Conservation (phyloP, 1,284 basidiomycete genomes). For the Macrocystidia cucumis region DNA sequence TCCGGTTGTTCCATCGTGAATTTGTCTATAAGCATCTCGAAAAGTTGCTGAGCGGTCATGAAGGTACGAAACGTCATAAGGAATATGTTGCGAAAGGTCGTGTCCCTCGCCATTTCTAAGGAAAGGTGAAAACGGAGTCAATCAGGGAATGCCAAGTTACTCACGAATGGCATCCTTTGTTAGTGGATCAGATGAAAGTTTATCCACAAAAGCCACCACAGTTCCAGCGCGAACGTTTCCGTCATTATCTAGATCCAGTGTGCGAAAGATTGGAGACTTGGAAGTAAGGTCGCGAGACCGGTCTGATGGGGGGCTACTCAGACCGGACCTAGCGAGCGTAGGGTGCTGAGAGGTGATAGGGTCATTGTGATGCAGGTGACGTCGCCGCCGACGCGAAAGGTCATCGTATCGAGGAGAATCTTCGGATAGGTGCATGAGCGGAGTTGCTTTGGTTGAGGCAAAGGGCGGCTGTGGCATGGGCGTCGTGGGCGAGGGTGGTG, state of each 20-base stretch:
- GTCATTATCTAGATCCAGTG: slow-evolving; percentile 48
- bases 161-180: slow-evolving; percentile 31
- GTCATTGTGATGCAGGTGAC: too few relatives aligned
- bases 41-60: slow-evolving; percentile 57
- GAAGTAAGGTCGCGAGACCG: too few relatives aligned
- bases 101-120: slow-evolving; percentile 36
- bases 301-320: too few relatives aligned
- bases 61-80: slow-evolving; percentile 78
- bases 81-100: slow-evolving; percentile 57
- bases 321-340: too few relatives aligned
- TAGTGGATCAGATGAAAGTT: slow-evolving; percentile 49
- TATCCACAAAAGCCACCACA: slow-evolving; percentile 62
- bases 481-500: neutral
- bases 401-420: too few relatives aligned
- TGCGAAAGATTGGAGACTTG: too few relatives aligned
- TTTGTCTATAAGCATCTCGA: slow-evolving; percentile 58
- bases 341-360: too few relatives aligned
- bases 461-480: neutral
- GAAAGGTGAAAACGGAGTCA: slow-evolving; percentile 9
- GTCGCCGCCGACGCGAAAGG: too few relatives aligned
- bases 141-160: slow-evolving; percentile 14
- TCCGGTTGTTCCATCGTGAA: slow-evolving; percentile 53
- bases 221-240: slow-evolving; percentile 60
- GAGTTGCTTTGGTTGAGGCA: neutral
- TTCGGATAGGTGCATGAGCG: too few relatives aligned